A percentile compares a stretch with the other conserved stretches of the same genome.
These are phyloP conservation scores for Houttuynia cordata DNA, from an alignment of 164 flowering plant species.

Conservation along the genomic window DNA sequence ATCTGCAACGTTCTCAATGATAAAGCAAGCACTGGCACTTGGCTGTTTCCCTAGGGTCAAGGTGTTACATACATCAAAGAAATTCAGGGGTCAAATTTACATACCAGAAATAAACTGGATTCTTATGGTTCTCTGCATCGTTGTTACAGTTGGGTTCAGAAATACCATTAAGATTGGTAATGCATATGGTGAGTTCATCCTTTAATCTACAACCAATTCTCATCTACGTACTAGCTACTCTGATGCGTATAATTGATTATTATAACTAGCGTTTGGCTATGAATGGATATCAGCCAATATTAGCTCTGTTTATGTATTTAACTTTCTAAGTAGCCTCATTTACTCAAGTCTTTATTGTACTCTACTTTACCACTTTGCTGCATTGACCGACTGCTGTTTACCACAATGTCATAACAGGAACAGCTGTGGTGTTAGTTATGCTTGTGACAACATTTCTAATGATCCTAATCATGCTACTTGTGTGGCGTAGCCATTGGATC, in stretches of 20 bases:
- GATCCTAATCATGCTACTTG: slow-evolving; percentile 69
- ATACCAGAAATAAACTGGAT: slow-evolving; percentile 86
- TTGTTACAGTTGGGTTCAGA: slow-evolving; percentile 70
- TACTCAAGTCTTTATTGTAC: neutral
- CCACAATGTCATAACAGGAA: slow-evolving; percentile 33
- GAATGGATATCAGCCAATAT: slow-evolving; percentile 16
- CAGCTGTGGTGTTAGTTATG: slow-evolving; percentile 84
- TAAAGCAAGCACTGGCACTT: slow-evolving; percentile 78
- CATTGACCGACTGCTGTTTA: neutral
- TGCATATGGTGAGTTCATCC: slow-evolving; percentile 63
- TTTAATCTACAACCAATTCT: no score
- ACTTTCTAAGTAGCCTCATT: neutral
- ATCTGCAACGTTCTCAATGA: slow-evolving; percentile 80
- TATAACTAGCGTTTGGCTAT: neutral
- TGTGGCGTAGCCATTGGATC: slow-evolving; percentile 90
- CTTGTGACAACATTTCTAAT: slow-evolving; percentile 72
- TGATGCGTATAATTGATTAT: no score
- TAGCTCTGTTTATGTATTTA: slow-evolving; percentile 16
- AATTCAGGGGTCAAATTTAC: slow-evolving; percentile 72
- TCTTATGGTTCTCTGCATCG: slow-evolving; percentile 79
- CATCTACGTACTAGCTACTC: no score
- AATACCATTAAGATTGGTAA: slow-evolving; percentile 80
- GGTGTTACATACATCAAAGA: slow-evolving; percentile 73
- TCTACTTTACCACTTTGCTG: neutral
- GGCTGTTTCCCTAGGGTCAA: slow-evolving; percentile 92